Percentiles rank a stretch among this genome's conserved stretches.
phyloP scores from a whole-genome alignment of 2,329 filamentous ascomycete genomes.

The Stemphylium beticola region DNA sequence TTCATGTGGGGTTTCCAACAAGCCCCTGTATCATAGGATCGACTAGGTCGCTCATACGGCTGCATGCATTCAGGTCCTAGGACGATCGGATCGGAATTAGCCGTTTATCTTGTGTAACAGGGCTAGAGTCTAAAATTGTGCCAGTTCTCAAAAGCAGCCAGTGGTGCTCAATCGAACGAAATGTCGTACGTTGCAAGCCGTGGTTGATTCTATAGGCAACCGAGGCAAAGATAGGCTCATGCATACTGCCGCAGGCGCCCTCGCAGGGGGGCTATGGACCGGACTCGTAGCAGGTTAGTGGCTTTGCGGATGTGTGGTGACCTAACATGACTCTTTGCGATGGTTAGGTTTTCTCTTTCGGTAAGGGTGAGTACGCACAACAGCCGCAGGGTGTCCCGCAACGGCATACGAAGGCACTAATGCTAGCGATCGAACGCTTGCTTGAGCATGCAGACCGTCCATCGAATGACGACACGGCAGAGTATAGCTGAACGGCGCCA shows the following conservation, averaged over 20 bases:
- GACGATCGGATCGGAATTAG: constrained; percentile 7
- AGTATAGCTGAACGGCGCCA: not conserved
- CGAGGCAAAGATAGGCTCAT: not conserved
- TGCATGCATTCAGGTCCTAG: constrained; percentile 2
- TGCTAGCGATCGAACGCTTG: not conserved
- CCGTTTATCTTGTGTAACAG: constrained; percentile 11
- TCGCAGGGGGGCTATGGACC: not conserved
- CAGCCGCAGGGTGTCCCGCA: not conserved
- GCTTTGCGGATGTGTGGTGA: not conserved
- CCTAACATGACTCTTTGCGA: constrained; percentile 1
- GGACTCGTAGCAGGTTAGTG: not conserved
- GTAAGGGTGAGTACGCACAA: not conserved
- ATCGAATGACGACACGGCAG: not conserved
- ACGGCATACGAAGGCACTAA: not conserved
- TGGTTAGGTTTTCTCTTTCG: not conserved
- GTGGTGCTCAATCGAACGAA: not conserved
- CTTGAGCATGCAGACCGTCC: not conserved
- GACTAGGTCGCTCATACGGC: constrained; percentile 5
- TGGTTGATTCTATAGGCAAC: not conserved
- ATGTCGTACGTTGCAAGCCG: not conserved
- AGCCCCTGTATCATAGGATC: constrained; percentile 1
- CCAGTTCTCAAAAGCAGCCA: not conserved
- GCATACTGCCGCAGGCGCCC: not conserved
- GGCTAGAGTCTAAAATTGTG: not conserved
- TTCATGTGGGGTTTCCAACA: constrained; percentile 4